Conservation (phyloP, 1,139 yeast genomes). For the Nakaseomyces delphensis region DNA sequence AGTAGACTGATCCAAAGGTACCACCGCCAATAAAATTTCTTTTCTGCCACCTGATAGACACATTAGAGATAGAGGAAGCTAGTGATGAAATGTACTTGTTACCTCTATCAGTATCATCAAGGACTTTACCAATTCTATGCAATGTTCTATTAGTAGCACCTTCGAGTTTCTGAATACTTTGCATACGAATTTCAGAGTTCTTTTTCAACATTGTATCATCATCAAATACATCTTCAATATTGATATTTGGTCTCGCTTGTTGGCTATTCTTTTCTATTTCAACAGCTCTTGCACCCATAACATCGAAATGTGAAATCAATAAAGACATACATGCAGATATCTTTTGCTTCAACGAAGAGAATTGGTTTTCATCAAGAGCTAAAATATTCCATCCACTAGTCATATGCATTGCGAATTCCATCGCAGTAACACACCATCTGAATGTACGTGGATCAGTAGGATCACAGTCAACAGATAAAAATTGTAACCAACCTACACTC, state of each 20-base stretch:
- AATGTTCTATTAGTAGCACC: constrained; percentile 21
- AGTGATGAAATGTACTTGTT: constrained; percentile 78
- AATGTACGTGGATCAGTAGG: constrained; percentile 89
- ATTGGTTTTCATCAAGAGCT: constrained; percentile 71
- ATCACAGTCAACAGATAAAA: constrained; percentile 87
- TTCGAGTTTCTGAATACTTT: constrained; percentile 31
- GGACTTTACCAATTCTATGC: constrained; percentile 67
- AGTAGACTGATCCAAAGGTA: constrained; percentile 87
- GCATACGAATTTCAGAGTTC: constrained; percentile 33
- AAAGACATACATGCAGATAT: constrained; percentile 95
- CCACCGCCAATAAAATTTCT: constrained; percentile 93
- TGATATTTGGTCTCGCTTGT: constrained; percentile 29
- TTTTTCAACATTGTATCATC: constrained; percentile 35
- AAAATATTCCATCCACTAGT: constrained; percentile 84
- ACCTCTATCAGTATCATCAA: constrained; percentile 80
- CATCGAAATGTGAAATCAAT: constrained; percentile 89
- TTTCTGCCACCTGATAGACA: constrained; percentile 95
- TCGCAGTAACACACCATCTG: constrained; percentile 91
- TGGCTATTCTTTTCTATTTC: constrained; percentile 54
- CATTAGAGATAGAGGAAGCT: constrained; percentile 84
- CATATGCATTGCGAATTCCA: constrained; percentile 94
- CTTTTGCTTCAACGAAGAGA: constrained; percentile 60
- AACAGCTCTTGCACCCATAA: constrained; percentile 89
- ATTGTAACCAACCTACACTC: constrained; percentile 85
- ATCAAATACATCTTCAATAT: constrained; percentile 30